Evolutionary conservation across 2,329 filamentous ascomycete genomes (phyloP).

Genomic region (Pseudogymnoascus sp.): DNA sequence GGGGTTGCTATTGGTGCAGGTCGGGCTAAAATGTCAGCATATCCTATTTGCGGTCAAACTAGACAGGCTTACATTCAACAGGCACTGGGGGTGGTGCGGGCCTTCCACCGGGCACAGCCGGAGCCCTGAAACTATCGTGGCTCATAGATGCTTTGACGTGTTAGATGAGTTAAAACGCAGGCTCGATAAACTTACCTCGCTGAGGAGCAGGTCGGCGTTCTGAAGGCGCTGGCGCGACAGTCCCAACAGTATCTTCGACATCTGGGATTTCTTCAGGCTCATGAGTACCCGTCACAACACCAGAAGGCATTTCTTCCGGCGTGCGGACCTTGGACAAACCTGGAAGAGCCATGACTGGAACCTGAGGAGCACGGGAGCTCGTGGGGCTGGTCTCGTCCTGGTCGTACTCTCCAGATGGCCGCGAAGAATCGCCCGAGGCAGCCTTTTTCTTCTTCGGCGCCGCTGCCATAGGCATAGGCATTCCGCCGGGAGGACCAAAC

Average conservation of each 20-base stretch:
- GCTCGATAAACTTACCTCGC: constrained; percentile 21
- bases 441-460: constrained; percentile 49
- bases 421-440: constrained; percentile 36
- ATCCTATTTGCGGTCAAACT: neutral
- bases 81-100: constrained; percentile 52
- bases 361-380: constrained; percentile 43
- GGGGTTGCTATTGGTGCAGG: constrained; percentile 47
- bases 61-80: constrained; percentile 47
- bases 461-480: constrained; percentile 51
- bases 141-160: constrained; percentile 1
- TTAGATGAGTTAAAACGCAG: neutral
- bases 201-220: constrained; percentile 31
- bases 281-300: constrained; percentile 31
- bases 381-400: constrained; percentile 33
- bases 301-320: constrained; percentile 34
- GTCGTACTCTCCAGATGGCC: constrained; percentile 36
- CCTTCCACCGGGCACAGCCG: constrained; percentile 35
- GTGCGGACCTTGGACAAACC: constrained; percentile 56
- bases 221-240: constrained; percentile 34
- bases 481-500: constrained; percentile 66
- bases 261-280: constrained; percentile 42
- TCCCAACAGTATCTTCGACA: constrained; percentile 49
- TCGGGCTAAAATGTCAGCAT: constrained; percentile 46
- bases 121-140: constrained; percentile 14
- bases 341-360: constrained; percentile 60